Evolutionary conservation across 768 basidiomycete genomes (phyloP).

Genomic region (Lactarius vividus): DNA sequence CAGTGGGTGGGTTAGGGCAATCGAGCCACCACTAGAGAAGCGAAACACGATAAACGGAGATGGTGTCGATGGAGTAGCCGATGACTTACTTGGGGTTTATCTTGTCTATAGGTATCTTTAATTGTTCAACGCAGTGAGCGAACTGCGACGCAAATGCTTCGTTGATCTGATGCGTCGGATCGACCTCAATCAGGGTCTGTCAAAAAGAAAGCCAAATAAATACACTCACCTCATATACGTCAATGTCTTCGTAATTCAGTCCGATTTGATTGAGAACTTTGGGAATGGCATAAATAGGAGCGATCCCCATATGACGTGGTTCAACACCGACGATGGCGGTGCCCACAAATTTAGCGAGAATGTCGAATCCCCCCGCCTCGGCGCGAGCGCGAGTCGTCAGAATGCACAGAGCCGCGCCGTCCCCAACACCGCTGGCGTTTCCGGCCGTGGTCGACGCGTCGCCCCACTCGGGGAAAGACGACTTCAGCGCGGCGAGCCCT

Average conservation of each 20-base stretch:
- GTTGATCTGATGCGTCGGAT: conserved; percentile 55
- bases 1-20: conserved; percentile 77
- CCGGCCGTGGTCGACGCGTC: conserved; percentile 71
- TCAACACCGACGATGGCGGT: conserved; percentile 78
- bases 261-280: conserved; percentile 61
- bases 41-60: neutral
- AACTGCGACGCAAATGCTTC: conserved; percentile 94
- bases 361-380: conserved; percentile 68
- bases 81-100: conserved; percentile 77
- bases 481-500: conserved; percentile 73
- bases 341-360: conserved; percentile 82
- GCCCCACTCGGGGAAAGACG: conserved; percentile 84
- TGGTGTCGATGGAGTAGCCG: neutral
- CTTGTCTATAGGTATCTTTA: conserved; percentile 71
- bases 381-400: conserved; percentile 79
- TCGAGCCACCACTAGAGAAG: conserved; percentile 70
- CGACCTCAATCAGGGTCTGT: neutral
- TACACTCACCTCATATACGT: conserved; percentile 63
- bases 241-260: conserved; percentile 67
- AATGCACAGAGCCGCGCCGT: conserved; percentile 86
- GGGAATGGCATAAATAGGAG: conserved; percentile 69
- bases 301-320: conserved; percentile 76
- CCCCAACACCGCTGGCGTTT: conserved; percentile 86
- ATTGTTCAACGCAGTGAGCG: conserved; percentile 84
- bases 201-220: conserved; percentile 5